A percentile compares a stretch with the other conserved stretches of the same genome.
These are phyloP conservation scores for Trichophyton verrucosum DNA, from an alignment of 2,329 filamentous ascomycete genomes.

Conservation along the genomic window DNA sequence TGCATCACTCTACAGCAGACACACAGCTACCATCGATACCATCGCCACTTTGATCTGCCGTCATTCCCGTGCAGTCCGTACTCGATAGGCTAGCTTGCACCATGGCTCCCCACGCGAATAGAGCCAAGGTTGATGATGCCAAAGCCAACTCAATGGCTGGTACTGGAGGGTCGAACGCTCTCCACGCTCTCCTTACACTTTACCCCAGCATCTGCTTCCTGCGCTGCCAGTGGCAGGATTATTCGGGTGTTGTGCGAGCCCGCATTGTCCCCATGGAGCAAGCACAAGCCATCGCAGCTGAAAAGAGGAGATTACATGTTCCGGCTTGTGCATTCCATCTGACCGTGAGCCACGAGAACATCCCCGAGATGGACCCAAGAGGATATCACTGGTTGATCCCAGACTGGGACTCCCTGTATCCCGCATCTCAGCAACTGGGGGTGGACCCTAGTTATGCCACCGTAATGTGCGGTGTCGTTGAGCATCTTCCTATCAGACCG, in stretches of 20 bases:
- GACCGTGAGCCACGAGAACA: not conserved
- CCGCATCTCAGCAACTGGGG: not conserved
- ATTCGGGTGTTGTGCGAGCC: conserved; percentile 3
- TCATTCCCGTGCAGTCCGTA: not conserved
- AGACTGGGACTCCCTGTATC: conserved; percentile 2
- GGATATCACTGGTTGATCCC: not conserved
- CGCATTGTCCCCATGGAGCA: conserved; percentile 1
- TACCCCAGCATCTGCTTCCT: not conserved
- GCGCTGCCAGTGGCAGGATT: conserved; percentile 4
- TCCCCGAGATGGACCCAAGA: not conserved
- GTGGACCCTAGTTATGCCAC: not conserved
- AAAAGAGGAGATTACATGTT: not conserved
- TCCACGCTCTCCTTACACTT: not conserved
- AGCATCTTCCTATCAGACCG: not conserved
- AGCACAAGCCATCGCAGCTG: not conserved
- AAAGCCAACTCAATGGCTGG: not conserved
- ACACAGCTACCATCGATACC: not conserved
- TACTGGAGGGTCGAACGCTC: not conserved
- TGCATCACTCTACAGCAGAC: not conserved
- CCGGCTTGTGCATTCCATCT: not conserved
- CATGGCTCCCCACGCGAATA: conserved; percentile 1
- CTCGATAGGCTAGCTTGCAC: not conserved
- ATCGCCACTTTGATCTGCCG: not conserved
- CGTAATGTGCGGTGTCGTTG: not conserved
- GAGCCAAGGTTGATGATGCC: not conserved